Percentiles rank a stretch among this genome's conserved stretches.
Conservation (phyloP, 176 grass and related monocot species). For the Carex parvula region DNA sequence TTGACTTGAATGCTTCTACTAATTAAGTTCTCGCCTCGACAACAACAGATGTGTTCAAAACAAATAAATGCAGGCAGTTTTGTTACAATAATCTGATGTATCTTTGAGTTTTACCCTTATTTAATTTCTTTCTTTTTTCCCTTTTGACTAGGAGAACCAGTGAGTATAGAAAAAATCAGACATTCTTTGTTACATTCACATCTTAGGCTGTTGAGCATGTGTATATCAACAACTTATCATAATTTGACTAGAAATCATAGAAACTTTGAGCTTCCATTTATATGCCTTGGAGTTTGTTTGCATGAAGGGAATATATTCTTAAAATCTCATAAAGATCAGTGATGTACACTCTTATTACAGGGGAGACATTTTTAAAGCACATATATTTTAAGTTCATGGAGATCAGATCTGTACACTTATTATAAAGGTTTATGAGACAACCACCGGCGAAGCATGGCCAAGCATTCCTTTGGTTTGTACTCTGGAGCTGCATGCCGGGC, state of each 20-base stretch:
- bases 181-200: conserved; percentile 8
- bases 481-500: conserved; percentile 39
- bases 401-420: neutral
- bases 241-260: conserved; percentile 10
- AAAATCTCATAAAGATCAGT: neutral
- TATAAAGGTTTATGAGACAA: neutral
- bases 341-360: neutral
- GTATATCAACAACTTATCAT: neutral
- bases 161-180: neutral
- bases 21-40: neutral
- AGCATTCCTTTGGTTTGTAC: conserved; percentile 36
- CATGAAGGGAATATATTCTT: neutral
- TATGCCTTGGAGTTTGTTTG: neutral
- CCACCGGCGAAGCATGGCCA: conserved; percentile 32
- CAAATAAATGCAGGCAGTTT: neutral
- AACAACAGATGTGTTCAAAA: neutral
- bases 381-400: neutral
- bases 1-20: conserved; percentile 1
- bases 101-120: neutral
- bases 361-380: neutral
- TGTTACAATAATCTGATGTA: neutral
- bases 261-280: neutral
- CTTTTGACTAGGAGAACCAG: neutral
- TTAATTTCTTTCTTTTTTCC: neutral
- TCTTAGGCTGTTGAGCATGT: conserved; percentile 1